Evolutionary conservation across 2,329 filamentous ascomycete genomes (phyloP).

Genomic region (Camillea tinctor): DNA sequence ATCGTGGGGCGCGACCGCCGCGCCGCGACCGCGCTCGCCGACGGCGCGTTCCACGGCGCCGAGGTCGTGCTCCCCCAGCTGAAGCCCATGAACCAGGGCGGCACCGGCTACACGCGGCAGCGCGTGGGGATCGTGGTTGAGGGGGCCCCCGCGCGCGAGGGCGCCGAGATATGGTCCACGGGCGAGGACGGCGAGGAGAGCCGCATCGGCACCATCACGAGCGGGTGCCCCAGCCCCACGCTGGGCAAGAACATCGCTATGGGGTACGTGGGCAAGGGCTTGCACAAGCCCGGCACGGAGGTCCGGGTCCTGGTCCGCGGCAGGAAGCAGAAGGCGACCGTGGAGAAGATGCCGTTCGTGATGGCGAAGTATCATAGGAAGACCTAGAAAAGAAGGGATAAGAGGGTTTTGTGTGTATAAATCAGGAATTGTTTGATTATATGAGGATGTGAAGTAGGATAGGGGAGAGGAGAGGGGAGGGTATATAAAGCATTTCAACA

Average conservation of each 20-base stretch:
- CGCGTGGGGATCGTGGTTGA: slow-evolving; percentile 80
- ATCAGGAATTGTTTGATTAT: no score
- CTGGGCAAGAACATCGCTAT: slow-evolving; percentile 92
- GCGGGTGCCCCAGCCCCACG: slow-evolving; percentile 84
- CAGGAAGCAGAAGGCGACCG: slow-evolving; percentile 69
- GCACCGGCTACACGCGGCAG: slow-evolving; percentile 65
- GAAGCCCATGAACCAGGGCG: slow-evolving; percentile 69
- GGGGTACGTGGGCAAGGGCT: slow-evolving; percentile 81
- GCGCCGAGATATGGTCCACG: slow-evolving; percentile 68
- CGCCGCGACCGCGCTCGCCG: slow-evolving; percentile 31
- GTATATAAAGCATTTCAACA: no score
- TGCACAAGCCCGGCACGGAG: slow-evolving; percentile 83
- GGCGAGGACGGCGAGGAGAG: slow-evolving; percentile 47
- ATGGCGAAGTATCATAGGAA: slow-evolving; percentile 70
- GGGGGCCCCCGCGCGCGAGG: slow-evolving; percentile 86
- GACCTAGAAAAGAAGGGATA: slow-evolving; percentile 12
- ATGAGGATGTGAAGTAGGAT: no score
- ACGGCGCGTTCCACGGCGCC: slow-evolving; percentile 80
- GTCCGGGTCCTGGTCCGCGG: slow-evolving; percentile 76
- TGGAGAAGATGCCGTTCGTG: slow-evolving; percentile 89
- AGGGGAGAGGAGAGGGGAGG: no score
- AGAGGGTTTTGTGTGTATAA: no score
- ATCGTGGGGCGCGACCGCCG: slow-evolving; percentile 79
- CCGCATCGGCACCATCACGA: slow-evolving; percentile 78
- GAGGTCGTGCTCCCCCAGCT: slow-evolving; percentile 76